Conservation (phyloP, 768 basidiomycete species). For the Amanita jacksonii region DNA sequence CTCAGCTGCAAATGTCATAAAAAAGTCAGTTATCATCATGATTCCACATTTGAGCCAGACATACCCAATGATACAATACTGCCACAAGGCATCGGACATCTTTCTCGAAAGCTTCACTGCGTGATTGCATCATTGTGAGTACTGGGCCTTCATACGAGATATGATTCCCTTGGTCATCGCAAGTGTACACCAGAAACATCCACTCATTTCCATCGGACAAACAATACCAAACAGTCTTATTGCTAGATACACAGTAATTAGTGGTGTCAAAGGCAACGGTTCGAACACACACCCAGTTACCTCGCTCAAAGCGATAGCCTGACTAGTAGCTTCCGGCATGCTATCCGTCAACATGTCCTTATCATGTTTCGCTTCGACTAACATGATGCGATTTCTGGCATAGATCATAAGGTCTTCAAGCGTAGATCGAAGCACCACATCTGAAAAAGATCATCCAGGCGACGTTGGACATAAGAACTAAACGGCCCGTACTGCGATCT, state of each 20-base stretch:
- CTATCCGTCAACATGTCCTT: neutral
- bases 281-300: neutral
- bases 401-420: neutral
- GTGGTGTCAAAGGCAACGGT: neutral
- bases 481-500: constrained; percentile 1
- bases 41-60: neutral
- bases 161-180: constrained; percentile 1
- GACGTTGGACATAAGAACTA: neutral
- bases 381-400: neutral
- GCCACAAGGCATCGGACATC: constrained; percentile 1
- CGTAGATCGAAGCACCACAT: neutral
- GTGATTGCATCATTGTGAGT: constrained; percentile 2
- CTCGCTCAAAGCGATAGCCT: constrained; percentile 5
- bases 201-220: constrained; percentile 2
- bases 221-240: constrained; percentile 5
- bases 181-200: constrained; percentile 1
- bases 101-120: neutral
- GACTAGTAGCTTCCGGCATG: constrained; percentile 3
- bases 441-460: neutral
- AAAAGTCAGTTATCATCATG: neutral
- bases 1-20: neutral
- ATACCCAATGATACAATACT: constrained; percentile 2
- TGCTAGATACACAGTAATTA: constrained; percentile 4
- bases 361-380: neutral
- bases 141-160: constrained; percentile 3